Evolutionary conservation across 805 yeast genomes (phyloP).

Genomic region (Metschnikowia shivogae): DNA sequence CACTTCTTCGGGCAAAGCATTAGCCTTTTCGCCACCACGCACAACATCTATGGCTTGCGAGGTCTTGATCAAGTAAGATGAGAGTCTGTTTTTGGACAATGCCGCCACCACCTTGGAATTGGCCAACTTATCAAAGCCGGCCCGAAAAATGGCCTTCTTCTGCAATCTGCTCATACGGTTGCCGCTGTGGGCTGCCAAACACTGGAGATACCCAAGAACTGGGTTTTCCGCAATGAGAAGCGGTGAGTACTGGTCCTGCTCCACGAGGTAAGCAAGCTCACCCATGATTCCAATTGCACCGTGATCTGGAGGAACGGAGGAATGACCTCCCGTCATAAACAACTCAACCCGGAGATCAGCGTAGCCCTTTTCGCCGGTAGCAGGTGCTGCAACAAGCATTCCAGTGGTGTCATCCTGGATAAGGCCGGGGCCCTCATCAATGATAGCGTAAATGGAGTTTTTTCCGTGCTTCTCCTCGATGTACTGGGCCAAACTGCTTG

Average conservation of each 20-base stretch:
- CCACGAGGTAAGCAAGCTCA: slow-evolving; percentile 53
- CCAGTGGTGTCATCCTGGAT: slow-evolving; percentile 9
- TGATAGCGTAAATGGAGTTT: slow-evolving; percentile 16
- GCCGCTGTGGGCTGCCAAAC: slow-evolving; percentile 52
- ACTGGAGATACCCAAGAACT: slow-evolving; percentile 50
- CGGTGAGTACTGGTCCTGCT: slow-evolving; percentile 50
- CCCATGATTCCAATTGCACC: slow-evolving; percentile 74
- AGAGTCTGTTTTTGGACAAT: slow-evolving; percentile 16
- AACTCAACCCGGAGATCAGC: slow-evolving; percentile 28
- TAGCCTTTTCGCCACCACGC: slow-evolving; percentile 37
- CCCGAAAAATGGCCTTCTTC: slow-evolving; percentile 31
- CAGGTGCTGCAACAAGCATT: slow-evolving; percentile 13
- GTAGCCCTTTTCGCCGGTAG: slow-evolving; percentile 17
- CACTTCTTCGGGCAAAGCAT: slow-evolving; percentile 37
- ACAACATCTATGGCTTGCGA: slow-evolving; percentile 34
- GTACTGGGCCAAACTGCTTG: slow-evolving; percentile 7
- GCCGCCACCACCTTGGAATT: slow-evolving; percentile 23
- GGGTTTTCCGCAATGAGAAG: slow-evolving; percentile 56
- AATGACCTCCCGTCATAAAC: slow-evolving; percentile 71
- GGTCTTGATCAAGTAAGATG: slow-evolving; percentile 29
- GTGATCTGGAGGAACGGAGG: slow-evolving; percentile 78
- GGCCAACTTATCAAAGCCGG: slow-evolving; percentile 34
- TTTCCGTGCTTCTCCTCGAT: slow-evolving; percentile 13
- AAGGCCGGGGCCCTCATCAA: slow-evolving; percentile 19
- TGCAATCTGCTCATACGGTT: slow-evolving; percentile 20